Evolutionary conservation across 1,284 basidiomycete species (phyloP).

Genomic region (Filobasidium uniguttulatum): DNA sequence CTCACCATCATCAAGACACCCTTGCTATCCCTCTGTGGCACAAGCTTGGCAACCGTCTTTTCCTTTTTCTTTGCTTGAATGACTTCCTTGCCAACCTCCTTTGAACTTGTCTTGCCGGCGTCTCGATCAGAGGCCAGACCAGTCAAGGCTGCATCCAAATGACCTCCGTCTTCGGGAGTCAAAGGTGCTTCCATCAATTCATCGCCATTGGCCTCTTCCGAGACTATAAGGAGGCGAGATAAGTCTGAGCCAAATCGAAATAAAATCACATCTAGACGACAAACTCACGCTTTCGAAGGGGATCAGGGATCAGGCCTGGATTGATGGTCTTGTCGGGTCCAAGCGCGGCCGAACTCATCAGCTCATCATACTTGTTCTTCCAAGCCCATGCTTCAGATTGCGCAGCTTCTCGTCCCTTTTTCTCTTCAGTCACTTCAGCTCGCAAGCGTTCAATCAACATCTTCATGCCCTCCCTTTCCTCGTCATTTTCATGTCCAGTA

Average conservation of each 20-base stretch:
- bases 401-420: slow-evolving; percentile 7
- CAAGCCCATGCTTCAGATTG: slow-evolving; percentile 7
- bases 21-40: slow-evolving; percentile 2
- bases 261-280: not conserved
- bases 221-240: slow-evolving; percentile 2
- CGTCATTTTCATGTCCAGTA: slow-evolving; percentile 5
- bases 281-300: too few species aligned
- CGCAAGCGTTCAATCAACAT: slow-evolving; percentile 12
- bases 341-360: not conserved
- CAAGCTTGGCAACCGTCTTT: slow-evolving; percentile 1
- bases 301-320: not conserved
- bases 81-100: not conserved
- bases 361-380: slow-evolving; percentile 4
- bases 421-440: slow-evolving; percentile 7
- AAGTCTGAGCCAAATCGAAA: not conserved
- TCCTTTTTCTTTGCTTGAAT: not conserved
- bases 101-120: too few species aligned
- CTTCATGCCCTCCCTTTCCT: slow-evolving; percentile 13
- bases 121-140: too few species aligned
- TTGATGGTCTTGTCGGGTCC: not conserved
- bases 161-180: not conserved
- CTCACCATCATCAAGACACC: slow-evolving; percentile 15
- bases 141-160: not conserved
- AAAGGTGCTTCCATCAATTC: slow-evolving; percentile 1
- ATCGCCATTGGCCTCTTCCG: slow-evolving; percentile 2